These are phyloP conservation scores for Sporisorium iseilematis-ciliati DNA, from an alignment of 1,284 basidiomycete genomes.

Conservation along the genomic window DNA sequence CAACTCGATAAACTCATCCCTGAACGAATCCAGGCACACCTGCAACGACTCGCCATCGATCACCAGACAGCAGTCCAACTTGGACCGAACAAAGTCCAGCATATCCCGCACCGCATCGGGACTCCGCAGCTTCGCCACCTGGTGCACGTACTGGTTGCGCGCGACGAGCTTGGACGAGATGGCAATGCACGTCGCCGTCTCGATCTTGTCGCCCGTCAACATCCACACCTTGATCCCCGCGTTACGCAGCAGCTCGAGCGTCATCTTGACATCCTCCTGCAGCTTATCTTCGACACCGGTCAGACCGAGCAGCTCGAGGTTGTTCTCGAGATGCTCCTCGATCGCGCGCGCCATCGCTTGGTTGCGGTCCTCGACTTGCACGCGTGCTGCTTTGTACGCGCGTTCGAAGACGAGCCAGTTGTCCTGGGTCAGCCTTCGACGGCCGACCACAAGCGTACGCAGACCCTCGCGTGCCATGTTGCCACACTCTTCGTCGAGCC, in stretches of 20 bases:
- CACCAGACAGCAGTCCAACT: constrained; percentile 95
- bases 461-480: constrained; percentile 99
- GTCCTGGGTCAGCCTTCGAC: constrained; percentile 80
- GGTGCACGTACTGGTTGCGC: constrained; percentile 96
- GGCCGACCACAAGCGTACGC: constrained; percentile 90
- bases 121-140: constrained; percentile 89
- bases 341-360: constrained; percentile 84
- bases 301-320: constrained; percentile 89
- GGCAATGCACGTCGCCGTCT: constrained; percentile 98
- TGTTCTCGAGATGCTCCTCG: constrained; percentile 82
- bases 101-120: constrained; percentile 85
- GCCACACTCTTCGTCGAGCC: constrained; percentile 97
- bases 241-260: constrained; percentile 91
- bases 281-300: constrained; percentile 99
- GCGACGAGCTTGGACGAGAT: constrained; percentile 96
- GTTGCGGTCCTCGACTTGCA: constrained; percentile 76
- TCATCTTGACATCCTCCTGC: constrained; percentile 95
- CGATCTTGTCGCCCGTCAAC: constrained; percentile 99
- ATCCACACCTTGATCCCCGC: constrained; percentile 99
- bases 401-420: constrained; percentile 82
- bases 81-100: constrained; percentile 93
- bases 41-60: constrained; percentile 98
- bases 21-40: constrained; percentile 89
- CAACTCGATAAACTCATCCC: constrained; percentile 93
- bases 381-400: constrained; percentile 82